These are phyloP conservation scores for Aspergillus nidulans DNA, from an alignment of 495 filamentous ascomycete genomes.

Conservation along the genomic window DNA sequence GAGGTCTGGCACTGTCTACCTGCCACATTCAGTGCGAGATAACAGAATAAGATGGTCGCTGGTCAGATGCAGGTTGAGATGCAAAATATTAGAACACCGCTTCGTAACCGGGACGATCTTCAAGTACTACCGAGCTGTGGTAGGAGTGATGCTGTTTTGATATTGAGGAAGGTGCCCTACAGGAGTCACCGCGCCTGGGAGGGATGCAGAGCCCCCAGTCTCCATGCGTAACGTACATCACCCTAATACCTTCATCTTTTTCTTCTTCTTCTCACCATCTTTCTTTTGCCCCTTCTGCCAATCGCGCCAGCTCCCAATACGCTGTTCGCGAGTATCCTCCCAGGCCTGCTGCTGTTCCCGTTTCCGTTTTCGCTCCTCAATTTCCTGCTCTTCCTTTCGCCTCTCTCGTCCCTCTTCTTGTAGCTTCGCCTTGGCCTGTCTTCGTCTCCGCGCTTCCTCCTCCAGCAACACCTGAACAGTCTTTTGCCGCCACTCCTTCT, in stretches of 20 bases:
- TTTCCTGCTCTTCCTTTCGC: constrained; percentile 80
- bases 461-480: constrained; percentile 89
- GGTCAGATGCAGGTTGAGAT: no score
- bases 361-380: constrained; percentile 84
- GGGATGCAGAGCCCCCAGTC: no score
- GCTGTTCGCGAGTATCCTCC: constrained; percentile 86
- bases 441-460: constrained; percentile 76
- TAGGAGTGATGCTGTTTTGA: no score
- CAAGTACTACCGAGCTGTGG: no score
- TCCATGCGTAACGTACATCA: constrained; percentile 19
- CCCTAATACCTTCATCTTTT: constrained; percentile 87
- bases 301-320: constrained; percentile 91
- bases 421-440: constrained; percentile 89
- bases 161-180: no score
- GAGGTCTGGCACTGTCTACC: no score
- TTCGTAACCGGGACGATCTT: no score
- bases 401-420: constrained; percentile 94
- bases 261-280: constrained; percentile 65
- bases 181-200: no score
- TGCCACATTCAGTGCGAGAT: no score
- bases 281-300: constrained; percentile 70
- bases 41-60: no score
- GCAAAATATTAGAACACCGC: no score
- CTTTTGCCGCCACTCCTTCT: constrained; percentile 82
- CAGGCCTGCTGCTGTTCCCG: constrained; percentile 87